Conservation (phyloP, 129 eudicot species). For the Dittrichia graveolens region DNA sequence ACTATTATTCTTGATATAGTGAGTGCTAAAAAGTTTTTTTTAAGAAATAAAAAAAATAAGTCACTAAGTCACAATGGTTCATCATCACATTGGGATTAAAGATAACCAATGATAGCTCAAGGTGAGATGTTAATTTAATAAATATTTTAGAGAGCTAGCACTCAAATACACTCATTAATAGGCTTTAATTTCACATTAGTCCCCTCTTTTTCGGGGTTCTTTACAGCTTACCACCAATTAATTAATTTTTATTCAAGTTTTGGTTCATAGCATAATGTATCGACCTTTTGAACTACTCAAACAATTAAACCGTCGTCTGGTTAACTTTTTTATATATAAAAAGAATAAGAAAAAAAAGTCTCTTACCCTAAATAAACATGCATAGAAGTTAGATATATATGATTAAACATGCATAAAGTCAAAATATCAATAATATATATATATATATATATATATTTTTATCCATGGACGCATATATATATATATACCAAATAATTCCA, state of each 20-base stretch:
- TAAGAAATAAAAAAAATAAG: not conserved
- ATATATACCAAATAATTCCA: too few relatives aligned
- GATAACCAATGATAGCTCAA: conserved; percentile 42
- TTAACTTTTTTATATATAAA: too few relatives aligned
- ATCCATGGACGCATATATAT: too few relatives aligned
- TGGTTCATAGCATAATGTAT: not conserved
- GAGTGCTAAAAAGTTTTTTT: too few relatives aligned
- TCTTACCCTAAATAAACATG: too few relatives aligned
- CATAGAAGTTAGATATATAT: too few relatives aligned
- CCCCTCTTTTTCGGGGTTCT: conserved; percentile 39
- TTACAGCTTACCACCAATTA: conserved; percentile 35
- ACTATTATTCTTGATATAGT: too few relatives aligned
- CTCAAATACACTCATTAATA: conserved; percentile 42
- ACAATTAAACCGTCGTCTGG: not conserved
- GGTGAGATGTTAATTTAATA: conserved; percentile 23
- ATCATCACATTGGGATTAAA: conserved; percentile 42
- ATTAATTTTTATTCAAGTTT: not conserved
- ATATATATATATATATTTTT: too few relatives aligned
- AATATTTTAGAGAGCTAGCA: conserved; percentile 18
- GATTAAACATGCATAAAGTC: too few relatives aligned
- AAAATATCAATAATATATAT: too few relatives aligned
- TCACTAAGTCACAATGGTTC: conserved; percentile 30
- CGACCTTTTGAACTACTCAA: not conserved
- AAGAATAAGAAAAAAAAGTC: too few relatives aligned
- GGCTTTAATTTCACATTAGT: conserved; percentile 27